These are phyloP conservation scores for Carex arenaria DNA, from an alignment of 202 grass and related monocot species.

Conservation along the genomic window DNA sequence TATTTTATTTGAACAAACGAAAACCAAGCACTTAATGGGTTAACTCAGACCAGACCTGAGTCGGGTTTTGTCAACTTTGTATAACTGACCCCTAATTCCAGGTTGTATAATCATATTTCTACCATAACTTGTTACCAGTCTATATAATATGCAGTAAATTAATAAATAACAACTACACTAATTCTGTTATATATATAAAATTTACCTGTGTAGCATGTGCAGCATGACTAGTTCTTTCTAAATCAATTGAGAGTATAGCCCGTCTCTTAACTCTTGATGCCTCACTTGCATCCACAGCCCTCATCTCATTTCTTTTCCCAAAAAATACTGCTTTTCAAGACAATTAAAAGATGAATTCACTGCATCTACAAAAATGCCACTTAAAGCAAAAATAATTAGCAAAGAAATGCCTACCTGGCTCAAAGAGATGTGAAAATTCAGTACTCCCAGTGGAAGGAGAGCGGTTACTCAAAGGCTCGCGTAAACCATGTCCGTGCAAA, in stretches of 20 bases:
- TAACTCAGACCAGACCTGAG: background rate
- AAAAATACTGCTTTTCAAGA: background rate
- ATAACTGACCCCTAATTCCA: background rate
- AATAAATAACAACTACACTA: background rate
- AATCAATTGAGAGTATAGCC: background rate
- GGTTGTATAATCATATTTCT: background rate
- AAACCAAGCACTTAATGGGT: background rate
- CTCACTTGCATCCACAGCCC: background rate
- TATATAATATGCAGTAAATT: background rate
- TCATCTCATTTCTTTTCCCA: background rate
- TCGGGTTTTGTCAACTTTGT: background rate
- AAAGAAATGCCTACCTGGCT: background rate
- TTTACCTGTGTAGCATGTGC: background rate
- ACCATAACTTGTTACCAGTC: background rate
- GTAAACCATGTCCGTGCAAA: background rate
- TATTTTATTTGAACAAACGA: background rate
- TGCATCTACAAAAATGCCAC: background rate
- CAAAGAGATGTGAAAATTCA: background rate
- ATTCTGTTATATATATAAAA: background rate
- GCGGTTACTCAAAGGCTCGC: background rate
- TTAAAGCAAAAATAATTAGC: background rate
- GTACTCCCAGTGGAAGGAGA: background rate
- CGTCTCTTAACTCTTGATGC: conserved; percentile 7
- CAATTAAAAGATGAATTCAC: background rate
- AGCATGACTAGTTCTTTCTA: background rate